Conservation (phyloP, 805 yeast genomes). For the Maudiozyma turicensis region DNA sequence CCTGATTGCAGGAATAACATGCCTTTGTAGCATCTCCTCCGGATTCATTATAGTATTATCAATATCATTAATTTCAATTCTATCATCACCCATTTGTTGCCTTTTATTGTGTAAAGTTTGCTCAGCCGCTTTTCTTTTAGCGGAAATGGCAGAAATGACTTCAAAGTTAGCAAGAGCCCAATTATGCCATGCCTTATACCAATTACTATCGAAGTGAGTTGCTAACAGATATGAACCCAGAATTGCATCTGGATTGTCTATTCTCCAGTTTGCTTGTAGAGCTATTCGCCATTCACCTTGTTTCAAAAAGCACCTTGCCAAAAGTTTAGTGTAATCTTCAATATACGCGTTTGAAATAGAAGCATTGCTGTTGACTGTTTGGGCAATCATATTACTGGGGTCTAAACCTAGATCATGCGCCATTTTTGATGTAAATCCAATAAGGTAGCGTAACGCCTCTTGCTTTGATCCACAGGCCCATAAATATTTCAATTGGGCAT, state of each 20-base stretch:
- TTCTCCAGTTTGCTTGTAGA: conserved; percentile 66
- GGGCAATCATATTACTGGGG: conserved; percentile 77
- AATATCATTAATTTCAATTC: conserved; percentile 7
- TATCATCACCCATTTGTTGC: neutral
- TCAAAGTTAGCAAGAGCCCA: conserved; percentile 98
- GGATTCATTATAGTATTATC: conserved; percentile 25
- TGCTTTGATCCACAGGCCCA: conserved; percentile 88
- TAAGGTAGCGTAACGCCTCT: conserved; percentile 75
- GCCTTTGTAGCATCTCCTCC: conserved; percentile 59
- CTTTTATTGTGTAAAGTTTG: neutral
- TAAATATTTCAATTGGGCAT: conserved; percentile 90
- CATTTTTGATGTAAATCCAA: conserved; percentile 83
- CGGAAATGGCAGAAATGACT: conserved; percentile 56
- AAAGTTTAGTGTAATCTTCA: conserved; percentile 68
- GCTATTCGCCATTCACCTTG: conserved; percentile 97
- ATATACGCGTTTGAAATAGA: conserved; percentile 47
- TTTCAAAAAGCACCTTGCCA: conserved; percentile 88
- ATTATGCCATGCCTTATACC: conserved; percentile 99
- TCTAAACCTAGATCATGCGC: conserved; percentile 78
- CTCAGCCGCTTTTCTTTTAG: conserved; percentile 9
- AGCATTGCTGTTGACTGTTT: conserved; percentile 63
- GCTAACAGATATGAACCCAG: conserved; percentile 88
- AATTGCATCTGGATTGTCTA: conserved; percentile 70
- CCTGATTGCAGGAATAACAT: conserved; percentile 86
- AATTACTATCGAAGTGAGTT: conserved; percentile 79